Base-by-base conservation (phyloP, 371 early-diverging fungal species). In the Zopfochytrium polystomum region DNA sequence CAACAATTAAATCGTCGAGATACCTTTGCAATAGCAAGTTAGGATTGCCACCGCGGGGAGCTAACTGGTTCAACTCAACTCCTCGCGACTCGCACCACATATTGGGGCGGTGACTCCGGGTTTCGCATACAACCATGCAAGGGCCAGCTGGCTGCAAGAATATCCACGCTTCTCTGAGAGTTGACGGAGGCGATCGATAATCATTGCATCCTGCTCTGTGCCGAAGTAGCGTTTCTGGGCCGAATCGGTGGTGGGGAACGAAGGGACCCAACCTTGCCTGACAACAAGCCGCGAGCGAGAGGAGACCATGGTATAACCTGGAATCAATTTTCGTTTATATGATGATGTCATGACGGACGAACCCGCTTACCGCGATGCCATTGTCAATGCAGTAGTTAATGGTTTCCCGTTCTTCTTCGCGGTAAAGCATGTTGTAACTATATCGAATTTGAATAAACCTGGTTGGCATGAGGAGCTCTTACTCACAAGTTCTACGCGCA, bases 401-500 rank as follows among this genome's bases (percentile, higher is more conserved):
- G 80, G 82, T 81, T 46, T 84, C 84, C 15, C 81, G 72, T 52
- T 84, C 84, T 66, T 83, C 84, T 63, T 83, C 84, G 38, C 84
- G 80, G 55, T 83, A 83, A 7, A 80, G 20, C 34, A 80, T 55
- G 50, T 80, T 83, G 58, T 81, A 80, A 33, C 44, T 46, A 7
- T n/a, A 30, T 4, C 9, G n/a, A 15, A 1, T 49, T 49, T 52
- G 25, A 18, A 18, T 33, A 11, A 13, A 20, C 13, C 68, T 52
- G 58, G 79, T 80, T 60, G 76, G 80, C 78, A 78, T 76, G 1
- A 67, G 4, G n/a, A 18, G 45, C 22, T 2, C n/a, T n/a, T 15
- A 56, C 56, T 56, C 33, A 56, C 47, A 46, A 56, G 50, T 56
- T 56, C 49, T 51, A n/a, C 26, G 31, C 26, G 13, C 42, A 13